Conservation (phyloP, 768 basidiomycete species). For the Scleroderma citrinum region DNA sequence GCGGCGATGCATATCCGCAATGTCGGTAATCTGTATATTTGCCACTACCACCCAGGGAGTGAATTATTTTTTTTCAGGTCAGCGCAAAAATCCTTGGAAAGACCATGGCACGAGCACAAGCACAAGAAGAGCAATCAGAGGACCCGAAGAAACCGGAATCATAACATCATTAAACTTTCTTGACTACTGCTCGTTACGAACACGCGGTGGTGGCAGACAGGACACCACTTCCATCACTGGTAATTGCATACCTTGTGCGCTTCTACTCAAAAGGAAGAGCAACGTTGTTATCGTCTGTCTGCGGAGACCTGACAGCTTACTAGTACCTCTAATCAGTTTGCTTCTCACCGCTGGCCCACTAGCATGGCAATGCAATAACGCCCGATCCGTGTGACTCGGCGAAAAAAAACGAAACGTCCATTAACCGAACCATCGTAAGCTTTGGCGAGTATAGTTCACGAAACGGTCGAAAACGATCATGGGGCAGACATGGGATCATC, state of each 20-base stretch:
- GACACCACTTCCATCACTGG: background rate
- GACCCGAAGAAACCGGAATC: slow-evolving; percentile 23
- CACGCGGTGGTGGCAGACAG: slow-evolving; percentile 1
- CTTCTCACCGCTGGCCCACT: background rate
- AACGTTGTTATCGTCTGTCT: slow-evolving; percentile 1
- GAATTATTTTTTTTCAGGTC: slow-evolving; percentile 41
- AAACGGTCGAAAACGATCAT: slow-evolving; percentile 18
- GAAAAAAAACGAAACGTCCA: background rate
- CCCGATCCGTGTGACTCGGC: background rate
- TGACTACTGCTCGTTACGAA: background rate
- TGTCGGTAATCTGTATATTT: slow-evolving; percentile 37
- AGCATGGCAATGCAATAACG: background rate
- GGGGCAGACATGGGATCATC: slow-evolving; percentile 2
- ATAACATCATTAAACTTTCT: slow-evolving; percentile 8
- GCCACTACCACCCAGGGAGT: background rate
- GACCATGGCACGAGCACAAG: slow-evolving; percentile 35
- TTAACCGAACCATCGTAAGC: slow-evolving; percentile 10
- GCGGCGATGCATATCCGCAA: slow-evolving; percentile 81
- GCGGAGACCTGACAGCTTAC: background rate
- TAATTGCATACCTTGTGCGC: background rate
- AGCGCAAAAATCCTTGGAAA: slow-evolving; percentile 74
- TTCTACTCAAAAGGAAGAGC: background rate
- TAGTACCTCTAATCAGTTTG: background rate
- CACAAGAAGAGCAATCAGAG: slow-evolving; percentile 32
- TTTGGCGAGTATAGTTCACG: slow-evolving; percentile 11